These are phyloP conservation scores for Pichia californica DNA, from an alignment of 805 yeast genomes.

Conservation along the genomic window DNA sequence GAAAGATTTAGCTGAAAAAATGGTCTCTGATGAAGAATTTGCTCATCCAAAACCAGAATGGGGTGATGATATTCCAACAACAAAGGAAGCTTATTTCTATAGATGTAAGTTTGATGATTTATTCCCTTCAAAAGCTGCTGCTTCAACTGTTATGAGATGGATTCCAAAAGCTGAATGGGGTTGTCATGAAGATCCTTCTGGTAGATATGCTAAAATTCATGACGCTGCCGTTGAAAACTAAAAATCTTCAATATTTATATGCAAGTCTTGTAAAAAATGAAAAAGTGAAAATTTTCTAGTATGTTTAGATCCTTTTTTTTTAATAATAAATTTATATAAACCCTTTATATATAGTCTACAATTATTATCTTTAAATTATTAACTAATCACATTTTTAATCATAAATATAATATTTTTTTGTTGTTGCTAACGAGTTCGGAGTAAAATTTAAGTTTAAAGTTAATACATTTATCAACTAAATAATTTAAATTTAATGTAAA, in stretches of 20 bases:
- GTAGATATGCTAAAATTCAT: conserved; percentile 91
- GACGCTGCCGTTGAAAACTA: conserved; percentile 46
- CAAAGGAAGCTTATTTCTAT: conserved; percentile 99
- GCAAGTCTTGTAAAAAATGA: too few relatives aligned
- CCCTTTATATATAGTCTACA: too few relatives aligned
- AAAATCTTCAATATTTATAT: neutral
- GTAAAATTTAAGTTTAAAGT: too few relatives aligned
- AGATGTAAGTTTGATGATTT: conserved; percentile 92
- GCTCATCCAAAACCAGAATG: conserved; percentile 90
- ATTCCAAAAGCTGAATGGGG: conserved; percentile 99
- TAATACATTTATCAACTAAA: too few relatives aligned
- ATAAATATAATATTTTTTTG: too few relatives aligned
- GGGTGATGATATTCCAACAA: conserved; percentile 92
- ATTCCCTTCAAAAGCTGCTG: conserved; percentile 89
- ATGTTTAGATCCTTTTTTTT: too few relatives aligned
- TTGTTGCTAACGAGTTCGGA: too few relatives aligned
- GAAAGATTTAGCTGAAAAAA: conserved; percentile 88
- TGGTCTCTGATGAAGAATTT: conserved; percentile 84
- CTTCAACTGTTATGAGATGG: conserved; percentile 98
- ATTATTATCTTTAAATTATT: too few relatives aligned
- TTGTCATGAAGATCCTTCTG: conserved; percentile 97
- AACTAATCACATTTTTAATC: too few relatives aligned
- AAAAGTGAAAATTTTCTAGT: too few relatives aligned
- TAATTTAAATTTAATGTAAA: too few relatives aligned
- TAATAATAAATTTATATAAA: too few relatives aligned